Percentiles rank a stretch among this genome's conserved stretches.
Conservation (phyloP, 2,329 filamentous ascomycete species). For the Metarhizium brunneum region DNA sequence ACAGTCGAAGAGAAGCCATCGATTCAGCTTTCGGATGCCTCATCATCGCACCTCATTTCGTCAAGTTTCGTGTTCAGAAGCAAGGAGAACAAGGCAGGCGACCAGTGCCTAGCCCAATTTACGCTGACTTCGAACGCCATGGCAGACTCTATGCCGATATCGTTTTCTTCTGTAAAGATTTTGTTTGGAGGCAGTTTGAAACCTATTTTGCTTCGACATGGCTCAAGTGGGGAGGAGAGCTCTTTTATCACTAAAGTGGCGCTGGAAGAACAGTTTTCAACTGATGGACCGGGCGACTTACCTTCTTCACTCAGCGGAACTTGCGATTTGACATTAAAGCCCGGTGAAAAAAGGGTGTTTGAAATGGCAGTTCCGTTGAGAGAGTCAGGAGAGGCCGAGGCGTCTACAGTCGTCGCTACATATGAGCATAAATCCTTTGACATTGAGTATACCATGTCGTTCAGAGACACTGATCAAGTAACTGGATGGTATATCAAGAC, state of each 20-base stretch:
- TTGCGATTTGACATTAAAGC: slow-evolving; percentile 54
- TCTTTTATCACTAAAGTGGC: slow-evolving; percentile 14
- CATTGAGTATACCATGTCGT: slow-evolving; percentile 54
- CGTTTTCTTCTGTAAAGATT: slow-evolving; percentile 41
- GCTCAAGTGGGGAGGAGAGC: slow-evolving; percentile 9
- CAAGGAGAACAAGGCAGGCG: slow-evolving; percentile 52
- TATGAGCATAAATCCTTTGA: slow-evolving; percentile 58
- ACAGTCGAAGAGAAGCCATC: slow-evolving; percentile 33
- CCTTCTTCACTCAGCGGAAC: slow-evolving; percentile 38
- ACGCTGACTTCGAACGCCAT: slow-evolving; percentile 48
- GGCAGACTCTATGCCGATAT: slow-evolving; percentile 39
- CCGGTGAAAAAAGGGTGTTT: slow-evolving; percentile 61
- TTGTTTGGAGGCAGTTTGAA: slow-evolving; percentile 50
- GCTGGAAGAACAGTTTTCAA: slow-evolving; percentile 19
- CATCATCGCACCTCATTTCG: slow-evolving; percentile 43
- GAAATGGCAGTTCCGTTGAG: slow-evolving; percentile 65
- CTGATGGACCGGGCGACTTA: slow-evolving; percentile 15
- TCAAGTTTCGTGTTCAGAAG: slow-evolving; percentile 49
- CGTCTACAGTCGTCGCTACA: slow-evolving; percentile 52
- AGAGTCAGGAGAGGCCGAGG: slow-evolving; percentile 69
- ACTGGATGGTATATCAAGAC: slow-evolving; percentile 42
- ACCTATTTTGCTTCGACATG: slow-evolving; percentile 41
- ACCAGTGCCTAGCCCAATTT: slow-evolving; percentile 48
- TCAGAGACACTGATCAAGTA: slow-evolving; percentile 32
- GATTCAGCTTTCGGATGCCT: slow-evolving; percentile 41